Percentiles rank a stretch among this genome's conserved stretches.
Evolutionary conservation across 345 rosid species (phyloP).

Genomic region (Populus tremula): DNA sequence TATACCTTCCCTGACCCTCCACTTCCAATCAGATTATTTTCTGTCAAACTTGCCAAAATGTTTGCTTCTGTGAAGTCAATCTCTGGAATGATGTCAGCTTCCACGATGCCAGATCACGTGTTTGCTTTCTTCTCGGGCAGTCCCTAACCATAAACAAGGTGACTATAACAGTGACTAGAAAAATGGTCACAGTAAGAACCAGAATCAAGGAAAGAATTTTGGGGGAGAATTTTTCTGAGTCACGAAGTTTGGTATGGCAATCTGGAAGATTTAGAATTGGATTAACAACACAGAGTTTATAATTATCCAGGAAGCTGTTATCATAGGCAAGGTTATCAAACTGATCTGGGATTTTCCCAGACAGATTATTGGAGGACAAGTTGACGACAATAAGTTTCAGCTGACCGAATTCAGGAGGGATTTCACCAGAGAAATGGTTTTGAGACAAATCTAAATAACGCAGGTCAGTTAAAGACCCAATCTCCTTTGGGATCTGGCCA

Average conservation of each 20-base stretch:
- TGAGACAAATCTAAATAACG: slow-evolving; percentile 58
- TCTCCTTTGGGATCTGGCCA: slow-evolving; percentile 58
- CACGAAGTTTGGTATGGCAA: slow-evolving; percentile 31
- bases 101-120: slow-evolving; percentile 51
- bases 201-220: slow-evolving; percentile 47
- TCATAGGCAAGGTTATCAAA: slow-evolving; percentile 63
- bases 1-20: slow-evolving; percentile 94
- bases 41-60: slow-evolving; percentile 62
- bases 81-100: slow-evolving; percentile 78
- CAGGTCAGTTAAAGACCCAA: slow-evolving; percentile 58
- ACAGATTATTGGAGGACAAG: slow-evolving; percentile 66
- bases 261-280: slow-evolving; percentile 53
- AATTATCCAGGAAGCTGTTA: slow-evolving; percentile 64
- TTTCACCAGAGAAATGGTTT: slow-evolving; percentile 64
- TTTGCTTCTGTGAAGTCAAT: slow-evolving; percentile 57
- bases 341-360: slow-evolving; percentile 56
- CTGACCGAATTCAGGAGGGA: slow-evolving; percentile 56
- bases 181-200: slow-evolving; percentile 33
- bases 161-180: slow-evolving; percentile 26
- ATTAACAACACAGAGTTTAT: slow-evolving; percentile 53
- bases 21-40: slow-evolving; percentile 72
- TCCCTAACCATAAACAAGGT: slow-evolving; percentile 47
- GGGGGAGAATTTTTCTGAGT: slow-evolving; percentile 40
- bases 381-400: slow-evolving; percentile 45
- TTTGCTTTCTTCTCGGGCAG: slow-evolving; percentile 39